These are phyloP conservation scores for Pyrus pyrifolia DNA, from an alignment of 306 rosid species.

Conservation along the genomic window DNA sequence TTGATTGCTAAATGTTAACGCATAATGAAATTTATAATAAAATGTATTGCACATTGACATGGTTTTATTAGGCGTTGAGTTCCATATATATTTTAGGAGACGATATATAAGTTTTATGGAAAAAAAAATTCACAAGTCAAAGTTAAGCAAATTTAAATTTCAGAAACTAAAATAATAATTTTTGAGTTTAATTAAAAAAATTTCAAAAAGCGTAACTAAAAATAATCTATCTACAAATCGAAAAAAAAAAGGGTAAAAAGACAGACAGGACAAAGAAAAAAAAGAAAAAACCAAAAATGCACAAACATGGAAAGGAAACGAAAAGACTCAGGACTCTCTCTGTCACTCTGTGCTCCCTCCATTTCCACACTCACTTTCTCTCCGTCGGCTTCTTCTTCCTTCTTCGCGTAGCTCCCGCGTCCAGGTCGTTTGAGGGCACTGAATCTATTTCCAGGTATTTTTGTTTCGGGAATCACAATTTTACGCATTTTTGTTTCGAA, in stretches of 20 bases:
- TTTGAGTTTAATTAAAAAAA: too few relatives aligned
- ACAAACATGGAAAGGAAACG: slow-evolving; percentile 36
- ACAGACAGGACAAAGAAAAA: neutral
- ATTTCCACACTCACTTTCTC: slow-evolving; percentile 3
- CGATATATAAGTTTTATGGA: too few relatives aligned
- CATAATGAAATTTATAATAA: too few relatives aligned
- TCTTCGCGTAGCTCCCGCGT: slow-evolving; percentile 15
- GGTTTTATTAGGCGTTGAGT: too few relatives aligned
- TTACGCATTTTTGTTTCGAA: neutral
- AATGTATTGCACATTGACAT: too few relatives aligned
- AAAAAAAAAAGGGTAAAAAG: neutral
- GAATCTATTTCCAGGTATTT: slow-evolving; percentile 15
- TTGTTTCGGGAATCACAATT: neutral
- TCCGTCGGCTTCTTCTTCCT: neutral
- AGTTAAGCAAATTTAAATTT: too few relatives aligned
- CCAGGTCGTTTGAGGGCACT: slow-evolving; percentile 12
- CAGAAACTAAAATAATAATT: too few relatives aligned
- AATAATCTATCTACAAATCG: too few relatives aligned
- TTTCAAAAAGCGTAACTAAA: too few relatives aligned
- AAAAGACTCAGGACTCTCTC: slow-evolving; percentile 31
- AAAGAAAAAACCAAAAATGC: neutral
- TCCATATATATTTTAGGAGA: too few relatives aligned
- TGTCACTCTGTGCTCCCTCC: slow-evolving; percentile 16
- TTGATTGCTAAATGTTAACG: too few relatives aligned
- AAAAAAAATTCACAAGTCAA: too few relatives aligned